Percentiles rank a stretch among this genome's conserved stretches.
Conservation (phyloP, 768 basidiomycete species). For the Tylopilus felleus region DNA sequence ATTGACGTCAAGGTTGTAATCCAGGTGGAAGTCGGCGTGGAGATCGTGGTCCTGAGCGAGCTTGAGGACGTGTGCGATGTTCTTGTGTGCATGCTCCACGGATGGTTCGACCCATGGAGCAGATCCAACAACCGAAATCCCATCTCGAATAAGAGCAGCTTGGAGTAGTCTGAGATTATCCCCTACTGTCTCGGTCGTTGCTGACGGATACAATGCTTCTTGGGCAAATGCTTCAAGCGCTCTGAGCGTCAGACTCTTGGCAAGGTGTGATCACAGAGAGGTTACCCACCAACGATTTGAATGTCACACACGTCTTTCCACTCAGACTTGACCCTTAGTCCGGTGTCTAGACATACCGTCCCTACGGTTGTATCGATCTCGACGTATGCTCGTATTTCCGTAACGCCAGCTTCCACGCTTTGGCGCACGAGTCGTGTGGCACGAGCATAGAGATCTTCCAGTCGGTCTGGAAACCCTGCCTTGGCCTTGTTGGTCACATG, state of each 20-base stretch:
- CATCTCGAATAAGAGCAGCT: conserved; percentile 37
- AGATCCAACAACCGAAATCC: conserved; percentile 55
- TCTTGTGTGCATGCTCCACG: conserved; percentile 43
- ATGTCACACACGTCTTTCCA: conserved; percentile 49
- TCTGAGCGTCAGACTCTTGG: too few relatives aligned
- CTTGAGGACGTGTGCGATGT: conserved; percentile 51
- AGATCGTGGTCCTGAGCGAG: conserved; percentile 36
- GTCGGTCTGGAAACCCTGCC: conserved; percentile 40
- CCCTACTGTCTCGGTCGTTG: conserved; percentile 36
- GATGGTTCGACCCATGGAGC: conserved; percentile 64
- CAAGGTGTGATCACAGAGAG: neutral
- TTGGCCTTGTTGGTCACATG: conserved; percentile 50
- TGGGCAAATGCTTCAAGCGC: conserved; percentile 64
- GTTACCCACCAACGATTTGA: conserved; percentile 50
- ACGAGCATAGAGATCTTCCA: conserved; percentile 45
- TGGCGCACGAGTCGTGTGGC: conserved; percentile 53
- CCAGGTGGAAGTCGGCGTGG: conserved; percentile 64
- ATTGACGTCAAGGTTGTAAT: conserved; percentile 56
- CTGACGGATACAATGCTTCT: conserved; percentile 48
- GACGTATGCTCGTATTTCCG: conserved; percentile 64
- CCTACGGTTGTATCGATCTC: conserved; percentile 58
- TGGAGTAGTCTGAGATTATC: conserved; percentile 45
- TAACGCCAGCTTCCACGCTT: conserved; percentile 60
- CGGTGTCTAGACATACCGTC: conserved; percentile 52
- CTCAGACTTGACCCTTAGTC: conserved; percentile 44